These are phyloP conservation scores for Fusarium oligoseptatum DNA, from an alignment of 2,329 filamentous ascomycete species.

Conservation along the genomic window DNA sequence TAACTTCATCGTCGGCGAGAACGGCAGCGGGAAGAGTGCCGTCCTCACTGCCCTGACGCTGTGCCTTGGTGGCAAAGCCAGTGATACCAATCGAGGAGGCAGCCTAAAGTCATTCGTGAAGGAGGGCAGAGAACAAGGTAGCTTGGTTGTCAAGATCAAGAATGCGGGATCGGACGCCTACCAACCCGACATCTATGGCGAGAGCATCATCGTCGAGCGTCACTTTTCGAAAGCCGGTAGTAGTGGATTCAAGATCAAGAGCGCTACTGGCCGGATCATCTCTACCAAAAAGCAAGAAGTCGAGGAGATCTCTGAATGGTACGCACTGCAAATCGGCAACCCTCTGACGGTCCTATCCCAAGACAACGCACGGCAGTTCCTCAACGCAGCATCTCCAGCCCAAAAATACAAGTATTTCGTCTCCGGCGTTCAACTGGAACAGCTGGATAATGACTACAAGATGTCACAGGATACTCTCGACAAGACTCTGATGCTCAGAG, in stretches of 20 bases:
- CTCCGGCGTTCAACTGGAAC: slow-evolving; percentile 92
- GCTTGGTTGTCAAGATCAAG: slow-evolving; percentile 87
- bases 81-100: slow-evolving; percentile 90
- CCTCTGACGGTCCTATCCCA: slow-evolving; percentile 96
- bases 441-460: slow-evolving; percentile 91
- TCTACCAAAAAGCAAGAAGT: slow-evolving; percentile 89
- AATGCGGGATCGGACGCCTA: slow-evolving; percentile 90
- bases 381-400: slow-evolving; percentile 83
- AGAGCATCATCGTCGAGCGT: slow-evolving; percentile 90
- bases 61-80: slow-evolving; percentile 94
- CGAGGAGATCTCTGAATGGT: slow-evolving; percentile 94
- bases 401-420: slow-evolving; percentile 98
- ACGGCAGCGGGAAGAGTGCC: slow-evolving; percentile 97
- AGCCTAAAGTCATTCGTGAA: slow-evolving; percentile 94
- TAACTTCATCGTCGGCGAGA: slow-evolving; percentile 98
- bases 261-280: slow-evolving; percentile 74
- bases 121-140: slow-evolving; percentile 82
- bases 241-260: slow-evolving; percentile 91
- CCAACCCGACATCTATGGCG: slow-evolving; percentile 83
- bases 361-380: slow-evolving; percentile 92
- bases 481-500: slow-evolving; percentile 61
- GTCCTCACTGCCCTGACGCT: slow-evolving; percentile 93
- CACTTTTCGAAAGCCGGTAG: slow-evolving; percentile 82
- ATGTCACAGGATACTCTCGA: slow-evolving; percentile 85
- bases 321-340: slow-evolving; percentile 94